phyloP scores from a whole-genome alignment of 2,329 filamentous ascomycete species.

The Nemania bipapillata region DNA sequence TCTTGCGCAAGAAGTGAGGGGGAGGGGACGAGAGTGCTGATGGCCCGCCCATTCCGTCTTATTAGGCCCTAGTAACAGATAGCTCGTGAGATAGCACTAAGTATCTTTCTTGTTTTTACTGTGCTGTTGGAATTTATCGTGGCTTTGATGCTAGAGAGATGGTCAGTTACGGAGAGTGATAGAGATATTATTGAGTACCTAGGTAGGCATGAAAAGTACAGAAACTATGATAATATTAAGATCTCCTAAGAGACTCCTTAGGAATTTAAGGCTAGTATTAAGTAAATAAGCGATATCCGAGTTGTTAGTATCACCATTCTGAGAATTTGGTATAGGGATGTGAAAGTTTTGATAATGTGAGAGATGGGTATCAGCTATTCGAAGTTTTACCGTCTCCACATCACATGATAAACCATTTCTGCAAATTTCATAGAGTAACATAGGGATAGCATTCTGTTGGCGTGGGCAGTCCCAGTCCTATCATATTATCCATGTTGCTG shows the following conservation, averaged over 20 bases:
- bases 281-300: background rate
- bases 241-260: background rate
- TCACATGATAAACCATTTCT: slow-evolving; percentile 5
- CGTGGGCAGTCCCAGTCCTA: too few species aligned
- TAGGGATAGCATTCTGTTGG: too few species aligned
- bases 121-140: background rate
- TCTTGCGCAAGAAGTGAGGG: slow-evolving; percentile 67
- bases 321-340: background rate
- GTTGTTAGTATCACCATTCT: background rate
- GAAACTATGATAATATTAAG: background rate
- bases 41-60: background rate
- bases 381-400: slow-evolving; percentile 30
- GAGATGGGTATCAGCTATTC: background rate
- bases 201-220: background rate
- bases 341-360: background rate
- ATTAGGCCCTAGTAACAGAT: background rate
- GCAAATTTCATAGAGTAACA: background rate
- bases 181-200: background rate
- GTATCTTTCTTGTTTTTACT: background rate
- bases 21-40: slow-evolving; percentile 39
- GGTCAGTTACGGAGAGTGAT: background rate
- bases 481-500: background rate
- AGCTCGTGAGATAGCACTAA: background rate
- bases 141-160: background rate
- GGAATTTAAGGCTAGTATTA: background rate